Percentiles rank a stretch among this genome's conserved stretches.
These are phyloP conservation scores for Lactarius psammicola DNA, from an alignment of 768 basidiomycete genomes.

Conservation along the genomic window DNA sequence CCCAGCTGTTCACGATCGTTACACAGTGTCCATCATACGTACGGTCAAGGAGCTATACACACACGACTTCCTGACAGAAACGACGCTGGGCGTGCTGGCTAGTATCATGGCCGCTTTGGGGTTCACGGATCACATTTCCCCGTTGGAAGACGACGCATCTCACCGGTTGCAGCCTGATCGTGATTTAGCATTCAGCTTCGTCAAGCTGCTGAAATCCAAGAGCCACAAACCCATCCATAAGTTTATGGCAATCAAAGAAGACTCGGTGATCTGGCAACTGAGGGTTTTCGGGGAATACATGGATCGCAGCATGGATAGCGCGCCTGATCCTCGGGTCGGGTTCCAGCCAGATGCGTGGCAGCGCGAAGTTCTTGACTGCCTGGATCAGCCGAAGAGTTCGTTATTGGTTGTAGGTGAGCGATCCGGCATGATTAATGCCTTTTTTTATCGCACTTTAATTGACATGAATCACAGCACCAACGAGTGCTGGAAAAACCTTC, in stretches of 20 bases:
- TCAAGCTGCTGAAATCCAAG: conserved; percentile 53
- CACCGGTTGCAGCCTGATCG: conserved; percentile 30
- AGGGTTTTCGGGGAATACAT: conserved; percentile 68
- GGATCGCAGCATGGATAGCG: conserved; percentile 69
- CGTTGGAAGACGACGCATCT: conserved; percentile 30
- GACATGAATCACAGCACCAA: conserved; percentile 47
- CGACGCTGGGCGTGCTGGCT: conserved; percentile 39
- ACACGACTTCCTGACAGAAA: conserved; percentile 38
- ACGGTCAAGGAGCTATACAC: conserved; percentile 47
- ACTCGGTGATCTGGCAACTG: conserved; percentile 64
- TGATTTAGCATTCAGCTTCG: conserved; percentile 49
- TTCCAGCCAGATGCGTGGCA: conserved; percentile 77
- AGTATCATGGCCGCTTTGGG: conserved; percentile 48
- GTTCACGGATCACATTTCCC: conserved; percentile 41
- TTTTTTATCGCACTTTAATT: background rate
- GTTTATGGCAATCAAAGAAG: conserved; percentile 57
- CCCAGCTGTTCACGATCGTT: conserved; percentile 43
- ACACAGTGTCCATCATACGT: conserved; percentile 47
- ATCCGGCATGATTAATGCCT: background rate
- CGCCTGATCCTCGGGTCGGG: conserved; percentile 53
- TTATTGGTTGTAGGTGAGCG: conserved; percentile 63
- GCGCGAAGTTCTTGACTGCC: conserved; percentile 57
- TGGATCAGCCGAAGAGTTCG: conserved; percentile 54
- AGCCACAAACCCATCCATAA: conserved; percentile 40
- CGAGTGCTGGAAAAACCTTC: conserved; percentile 74